Base-by-base conservation (phyloP, 352 stramenopile species). In the Globisporangium radiosum region DNA sequence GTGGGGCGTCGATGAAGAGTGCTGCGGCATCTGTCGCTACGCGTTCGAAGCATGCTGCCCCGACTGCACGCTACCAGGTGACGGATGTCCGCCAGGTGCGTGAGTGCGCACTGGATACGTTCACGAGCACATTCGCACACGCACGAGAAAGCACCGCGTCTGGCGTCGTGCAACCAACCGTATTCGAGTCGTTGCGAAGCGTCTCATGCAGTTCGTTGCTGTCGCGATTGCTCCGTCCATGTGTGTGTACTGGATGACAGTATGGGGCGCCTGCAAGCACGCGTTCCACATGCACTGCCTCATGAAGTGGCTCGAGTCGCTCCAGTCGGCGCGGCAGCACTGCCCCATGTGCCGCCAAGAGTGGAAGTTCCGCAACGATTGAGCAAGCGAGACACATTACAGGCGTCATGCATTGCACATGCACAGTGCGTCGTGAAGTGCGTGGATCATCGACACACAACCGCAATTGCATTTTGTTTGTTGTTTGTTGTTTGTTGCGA, bases 251-350 rank as follows among this genome's bases (percentile, higher is more conserved):
- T 2, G 38, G 5, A 8, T 43, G 6, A 6, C 60, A 75, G 88
- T 96, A 5, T 97, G 88, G 88, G 88, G 88, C 39, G 69, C 74
- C 11, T 97, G 88, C 69, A 95, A 94, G 59, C 88, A 97, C 66
- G 88, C 87, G 53, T 95, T 97, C 61, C 90, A 97, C 71, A 97
- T 97, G 84, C 88, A 97, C 66, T 97, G 90, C 76, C 75, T 96
- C n/a, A 78, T 95, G 65, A 97, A 97, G 67, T 96, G 88, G 87
- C 80, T 96, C 57, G 84, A 94, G 59, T 86, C 87, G 54, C 73
- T 93, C 56, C 83, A 92, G 59, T 85, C 83, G 14, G 71, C 75
- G 53, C 80, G 78, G 14, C 82, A 95, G 65, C 81, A 93, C 61
- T 96, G 88, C 62, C 88, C 88, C 43, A 90, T 96, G 85, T 96